Evolutionary conservation across 2,329 filamentous ascomycete genomes (phyloP).

Genomic region (Colletotrichum camelliae): DNA sequence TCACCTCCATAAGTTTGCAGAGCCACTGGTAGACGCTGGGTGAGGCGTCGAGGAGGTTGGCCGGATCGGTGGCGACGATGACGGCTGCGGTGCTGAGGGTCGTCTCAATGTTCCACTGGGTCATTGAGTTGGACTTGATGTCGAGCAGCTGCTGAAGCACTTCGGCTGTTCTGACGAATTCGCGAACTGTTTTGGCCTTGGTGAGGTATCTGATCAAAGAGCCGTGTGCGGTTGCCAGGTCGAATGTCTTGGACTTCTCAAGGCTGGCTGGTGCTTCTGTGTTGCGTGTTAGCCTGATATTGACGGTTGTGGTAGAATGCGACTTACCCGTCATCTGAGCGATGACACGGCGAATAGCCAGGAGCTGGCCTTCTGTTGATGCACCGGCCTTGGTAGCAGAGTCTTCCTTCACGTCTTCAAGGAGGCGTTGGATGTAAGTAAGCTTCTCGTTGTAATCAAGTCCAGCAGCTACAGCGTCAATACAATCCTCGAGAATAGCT

Average conservation of each 20-base stretch:
- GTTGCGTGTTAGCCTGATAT: background rate
- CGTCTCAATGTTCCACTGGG: constrained; percentile 63
- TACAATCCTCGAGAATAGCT: constrained; percentile 33
- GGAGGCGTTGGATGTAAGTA: constrained; percentile 43
- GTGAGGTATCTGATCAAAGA: constrained; percentile 39
- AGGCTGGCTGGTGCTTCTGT: constrained; percentile 9
- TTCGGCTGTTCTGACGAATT: constrained; percentile 45
- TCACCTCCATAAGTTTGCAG: constrained; percentile 58
- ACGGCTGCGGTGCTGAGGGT: constrained; percentile 52
- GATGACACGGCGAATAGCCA: constrained; percentile 49
- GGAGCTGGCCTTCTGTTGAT: constrained; percentile 39
- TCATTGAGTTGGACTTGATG: constrained; percentile 54
- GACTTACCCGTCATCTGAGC: constrained; percentile 43
- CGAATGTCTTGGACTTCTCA: constrained; percentile 32
- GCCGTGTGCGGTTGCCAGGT: constrained; percentile 47
- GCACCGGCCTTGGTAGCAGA: background rate
- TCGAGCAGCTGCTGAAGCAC: constrained; percentile 54
- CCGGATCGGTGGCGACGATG: constrained; percentile 29
- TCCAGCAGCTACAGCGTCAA: constrained; percentile 34
- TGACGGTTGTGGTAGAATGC: background rate
- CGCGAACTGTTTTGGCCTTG: constrained; percentile 30
- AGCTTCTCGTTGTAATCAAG: constrained; percentile 38
- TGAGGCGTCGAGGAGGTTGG: constrained; percentile 29
- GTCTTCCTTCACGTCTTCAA: constrained; percentile 23
- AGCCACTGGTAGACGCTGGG: constrained; percentile 49